These are phyloP conservation scores for Diddensiella santjacobensis DNA, from an alignment of 805 yeast species.

Conservation along the genomic window DNA sequence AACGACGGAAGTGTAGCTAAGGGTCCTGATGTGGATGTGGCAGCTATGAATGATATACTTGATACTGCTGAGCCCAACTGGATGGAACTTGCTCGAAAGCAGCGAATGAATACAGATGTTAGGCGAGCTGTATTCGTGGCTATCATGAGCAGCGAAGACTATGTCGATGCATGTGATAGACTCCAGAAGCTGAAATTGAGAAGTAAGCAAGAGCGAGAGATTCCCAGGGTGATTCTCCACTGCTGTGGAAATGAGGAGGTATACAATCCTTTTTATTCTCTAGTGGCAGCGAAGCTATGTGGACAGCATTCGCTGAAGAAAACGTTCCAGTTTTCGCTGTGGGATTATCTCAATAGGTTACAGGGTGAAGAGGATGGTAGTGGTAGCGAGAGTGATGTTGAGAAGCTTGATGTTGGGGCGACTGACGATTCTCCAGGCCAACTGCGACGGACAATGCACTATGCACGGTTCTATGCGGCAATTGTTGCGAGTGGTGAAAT, in stretches of 20 bases:
- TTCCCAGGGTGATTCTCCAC: constrained; percentile 79
- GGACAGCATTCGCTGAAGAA: constrained; percentile 67
- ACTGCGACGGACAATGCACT: constrained; percentile 58
- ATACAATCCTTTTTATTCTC: constrained; percentile 86
- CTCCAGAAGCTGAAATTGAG: constrained; percentile 76
- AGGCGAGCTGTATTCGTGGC: constrained; percentile 92
- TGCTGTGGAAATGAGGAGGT: constrained; percentile 79
- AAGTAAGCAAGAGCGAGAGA: constrained; percentile 77
- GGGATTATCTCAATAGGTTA: constrained; percentile 78
- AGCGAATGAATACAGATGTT: constrained; percentile 92
- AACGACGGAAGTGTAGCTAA: constrained; percentile 43
- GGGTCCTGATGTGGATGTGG: constrained; percentile 38
- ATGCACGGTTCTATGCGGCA: constrained; percentile 78
- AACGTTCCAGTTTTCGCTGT: constrained; percentile 80
- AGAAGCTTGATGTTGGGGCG: constrained; percentile 22
- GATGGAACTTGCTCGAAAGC: constrained; percentile 78
- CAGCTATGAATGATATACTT: constrained; percentile 54
- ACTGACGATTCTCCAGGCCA: constrained; percentile 40
- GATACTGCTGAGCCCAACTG: constrained; percentile 80
- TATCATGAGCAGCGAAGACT: constrained; percentile 93
- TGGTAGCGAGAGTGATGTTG: constrained; percentile 29
- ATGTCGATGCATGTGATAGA: constrained; percentile 78
- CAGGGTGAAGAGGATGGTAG: constrained; percentile 50
- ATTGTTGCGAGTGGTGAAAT: constrained; percentile 70
- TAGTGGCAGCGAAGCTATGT: constrained; percentile 73